Base-by-base conservation (phyloP, 2,329 filamentous ascomycete species). In the Juglanconis oblonga region DNA sequence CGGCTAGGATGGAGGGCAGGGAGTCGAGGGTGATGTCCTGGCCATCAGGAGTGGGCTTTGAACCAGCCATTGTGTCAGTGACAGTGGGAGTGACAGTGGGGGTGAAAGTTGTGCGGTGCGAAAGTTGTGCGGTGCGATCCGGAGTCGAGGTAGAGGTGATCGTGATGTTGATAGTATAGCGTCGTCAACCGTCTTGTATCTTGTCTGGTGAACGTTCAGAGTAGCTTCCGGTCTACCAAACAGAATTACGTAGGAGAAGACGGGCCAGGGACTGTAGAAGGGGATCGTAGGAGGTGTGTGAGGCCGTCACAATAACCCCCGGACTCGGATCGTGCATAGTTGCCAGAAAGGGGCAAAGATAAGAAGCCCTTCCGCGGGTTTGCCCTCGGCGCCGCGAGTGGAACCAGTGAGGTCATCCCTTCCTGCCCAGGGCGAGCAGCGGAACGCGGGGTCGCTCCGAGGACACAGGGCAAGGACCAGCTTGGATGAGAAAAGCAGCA, bases 1-100 rank as follows among this genome's bases (percentile, higher is more conserved):
- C 68, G 65, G 83, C 78, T 63, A 95, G 87, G 55, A 94, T 75
- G 58, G 82, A 73, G 29, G 87, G 81, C 60, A 96, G 81, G 64
- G 84, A 80, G 54, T 88, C 84, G 65, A 81, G 73, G 31, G 88
- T 92, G 66, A 90, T 54, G 40, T 62, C 53, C 31, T 60, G 52
- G 24, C 54, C 33, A 42, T 57, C 38, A 36, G 61, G 61, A 8
- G 54, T 57, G 49, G 58, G 61, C 71, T 62, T 60, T 52, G 49
- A 33, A 48, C 54, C 51, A 36, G 69, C 54, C 72, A 75, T 75
- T 63, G 55, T 65, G 57, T 35, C 35, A 32, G 13, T 33, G 47
- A 40, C 7, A 13, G 8, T 40, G 36, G 13, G 7, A 8, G 2
- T 40, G 8, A 13, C 36, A 13, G 36, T 40, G 36, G 36, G 7